A percentile compares a stretch with the other conserved stretches of the same genome.
phyloP scores from a whole-genome alignment of 2,329 filamentous ascomycete genomes.

The Pseudogymnoascus sp. region DNA sequence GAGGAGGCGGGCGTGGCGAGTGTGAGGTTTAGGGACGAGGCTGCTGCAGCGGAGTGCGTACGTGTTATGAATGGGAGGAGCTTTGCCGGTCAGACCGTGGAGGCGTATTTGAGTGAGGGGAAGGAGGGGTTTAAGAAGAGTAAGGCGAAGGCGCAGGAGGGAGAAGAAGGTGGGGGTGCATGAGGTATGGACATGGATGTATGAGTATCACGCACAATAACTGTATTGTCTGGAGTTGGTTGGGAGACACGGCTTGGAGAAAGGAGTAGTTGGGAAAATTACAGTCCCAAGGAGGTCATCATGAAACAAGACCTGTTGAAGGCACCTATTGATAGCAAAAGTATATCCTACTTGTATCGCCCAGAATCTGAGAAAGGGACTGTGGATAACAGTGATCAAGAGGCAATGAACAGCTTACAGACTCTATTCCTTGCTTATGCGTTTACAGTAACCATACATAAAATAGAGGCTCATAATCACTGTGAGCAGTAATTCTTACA shows the following conservation, averaged over 20 bases:
- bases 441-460: background rate
- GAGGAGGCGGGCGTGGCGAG: slow-evolving; percentile 80
- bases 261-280: background rate
- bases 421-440: background rate
- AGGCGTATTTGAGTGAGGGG: slow-evolving; percentile 65
- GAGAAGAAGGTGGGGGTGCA: background rate
- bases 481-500: no score
- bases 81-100: slow-evolving; percentile 67
- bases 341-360: background rate
- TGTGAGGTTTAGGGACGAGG: slow-evolving; percentile 69
- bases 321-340: background rate
- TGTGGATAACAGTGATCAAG: background rate
- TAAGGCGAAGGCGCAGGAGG: slow-evolving; percentile 43
- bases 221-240: background rate
- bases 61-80: slow-evolving; percentile 71
- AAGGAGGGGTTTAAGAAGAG: slow-evolving; percentile 68
- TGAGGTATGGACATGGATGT: background rate
- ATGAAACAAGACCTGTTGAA: background rate
- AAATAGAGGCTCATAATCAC: background rate
- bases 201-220: background rate
- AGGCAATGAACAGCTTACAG: background rate
- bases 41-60: slow-evolving; percentile 68
- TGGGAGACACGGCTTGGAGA: background rate
- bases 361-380: background rate
- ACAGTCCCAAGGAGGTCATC: background rate